Percentiles rank a stretch among this genome's conserved stretches.
Conservation (phyloP, 306 rosid species). For the Datisca glomerata region DNA sequence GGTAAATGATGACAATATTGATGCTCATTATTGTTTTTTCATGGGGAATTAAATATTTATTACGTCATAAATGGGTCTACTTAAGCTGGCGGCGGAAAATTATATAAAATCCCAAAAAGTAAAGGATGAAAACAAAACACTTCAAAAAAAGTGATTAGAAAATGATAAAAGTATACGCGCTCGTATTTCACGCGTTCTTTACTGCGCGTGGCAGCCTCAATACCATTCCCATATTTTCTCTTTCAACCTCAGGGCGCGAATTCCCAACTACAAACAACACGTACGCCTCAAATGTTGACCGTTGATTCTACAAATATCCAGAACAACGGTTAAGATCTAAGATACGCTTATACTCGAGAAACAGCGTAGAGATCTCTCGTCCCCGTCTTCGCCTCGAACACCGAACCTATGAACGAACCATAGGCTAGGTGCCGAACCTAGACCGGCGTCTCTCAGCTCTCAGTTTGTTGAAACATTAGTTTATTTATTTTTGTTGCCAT, state of each 20-base stretch:
- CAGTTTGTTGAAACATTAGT: background rate
- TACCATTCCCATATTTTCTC: background rate
- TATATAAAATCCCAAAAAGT: too few relatives aligned
- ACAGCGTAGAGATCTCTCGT: background rate
- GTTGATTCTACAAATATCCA: background rate
- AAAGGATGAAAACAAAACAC: background rate
- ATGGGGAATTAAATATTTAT: too few relatives aligned
- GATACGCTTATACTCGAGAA: background rate
- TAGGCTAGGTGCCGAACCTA: slow-evolving; percentile 1
- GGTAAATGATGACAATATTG: too few relatives aligned
- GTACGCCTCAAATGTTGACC: background rate
- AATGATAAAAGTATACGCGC: background rate
- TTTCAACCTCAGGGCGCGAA: background rate
- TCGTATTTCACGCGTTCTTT: too few relatives aligned
- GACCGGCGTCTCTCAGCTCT: slow-evolving; percentile 5
- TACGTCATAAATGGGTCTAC: too few relatives aligned
- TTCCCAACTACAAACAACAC: background rate
- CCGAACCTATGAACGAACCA: slow-evolving; percentile 1
- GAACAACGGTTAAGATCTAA: background rate
- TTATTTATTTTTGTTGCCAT: background rate
- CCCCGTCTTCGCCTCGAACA: background rate
- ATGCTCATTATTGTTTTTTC: too few relatives aligned
- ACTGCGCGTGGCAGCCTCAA: slow-evolving; percentile 6
- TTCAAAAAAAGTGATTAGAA: background rate
- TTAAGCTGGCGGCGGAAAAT: background rate